phyloP scores from a whole-genome alignment of 2,329 filamentous ascomycete species.

The Aureobasidium leucospermi region DNA sequence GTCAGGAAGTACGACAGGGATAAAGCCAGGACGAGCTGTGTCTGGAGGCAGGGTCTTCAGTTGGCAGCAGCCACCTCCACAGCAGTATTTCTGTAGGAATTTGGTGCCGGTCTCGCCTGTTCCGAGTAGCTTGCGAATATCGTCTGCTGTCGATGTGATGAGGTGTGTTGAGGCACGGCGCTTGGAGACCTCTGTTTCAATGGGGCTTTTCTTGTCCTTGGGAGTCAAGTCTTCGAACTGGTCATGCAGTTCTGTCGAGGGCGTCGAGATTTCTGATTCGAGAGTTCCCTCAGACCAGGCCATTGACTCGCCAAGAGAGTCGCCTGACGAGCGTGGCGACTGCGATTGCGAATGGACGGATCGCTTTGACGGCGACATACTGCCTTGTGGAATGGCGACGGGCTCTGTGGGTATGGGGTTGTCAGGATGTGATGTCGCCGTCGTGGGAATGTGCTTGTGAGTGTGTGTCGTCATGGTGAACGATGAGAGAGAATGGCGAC shows the following conservation, averaged over 20 bases:
- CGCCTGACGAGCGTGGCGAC: constrained; percentile 34
- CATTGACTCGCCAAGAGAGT: constrained; percentile 32
- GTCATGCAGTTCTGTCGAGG: constrained; percentile 37
- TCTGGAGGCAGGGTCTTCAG: constrained; percentile 47
- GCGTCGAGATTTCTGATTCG: constrained; percentile 36
- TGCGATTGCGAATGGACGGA: constrained; percentile 13
- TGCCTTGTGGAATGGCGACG: constrained; percentile 16
- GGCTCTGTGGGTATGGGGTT: constrained; percentile 41
- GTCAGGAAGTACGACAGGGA: constrained; percentile 55
- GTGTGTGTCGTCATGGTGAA: constrained; percentile 23
- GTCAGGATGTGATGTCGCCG: constrained; percentile 38
- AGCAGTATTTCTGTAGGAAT: constrained; percentile 56
- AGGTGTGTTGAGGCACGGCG: constrained; percentile 63
- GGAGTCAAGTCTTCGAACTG: constrained; percentile 35
- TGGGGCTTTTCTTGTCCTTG: neutral
- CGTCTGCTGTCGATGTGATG: constrained; percentile 49
- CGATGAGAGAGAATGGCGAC: constrained; percentile 26
- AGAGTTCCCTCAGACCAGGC: constrained; percentile 29
- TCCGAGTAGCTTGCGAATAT: constrained; percentile 52
- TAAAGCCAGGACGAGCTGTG: constrained; percentile 35
- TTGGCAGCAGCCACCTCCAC: constrained; percentile 58
- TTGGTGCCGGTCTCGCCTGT: constrained; percentile 49
- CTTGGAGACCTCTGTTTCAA: constrained; percentile 16
- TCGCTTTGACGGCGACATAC: constrained; percentile 8
- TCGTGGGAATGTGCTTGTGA: constrained; percentile 33